phyloP scores from a whole-genome alignment of 169 alveolate species.

The Eimeria acervulina region DNA sequence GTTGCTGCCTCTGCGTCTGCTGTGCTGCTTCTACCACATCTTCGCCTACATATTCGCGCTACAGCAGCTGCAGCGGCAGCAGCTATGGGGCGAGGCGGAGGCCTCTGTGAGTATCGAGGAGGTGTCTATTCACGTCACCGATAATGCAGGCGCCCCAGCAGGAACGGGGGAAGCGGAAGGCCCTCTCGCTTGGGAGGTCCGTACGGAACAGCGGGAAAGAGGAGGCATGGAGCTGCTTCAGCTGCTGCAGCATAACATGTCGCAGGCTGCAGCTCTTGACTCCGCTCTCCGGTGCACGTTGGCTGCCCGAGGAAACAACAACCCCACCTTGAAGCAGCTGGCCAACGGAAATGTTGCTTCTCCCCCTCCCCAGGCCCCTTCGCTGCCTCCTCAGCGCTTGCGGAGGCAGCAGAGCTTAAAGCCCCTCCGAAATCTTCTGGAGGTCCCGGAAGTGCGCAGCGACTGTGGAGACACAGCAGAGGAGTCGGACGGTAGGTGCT shows the following conservation, averaged over 20 bases:
- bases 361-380: not conserved
- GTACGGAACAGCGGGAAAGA: constrained; percentile 40
- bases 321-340: constrained; percentile 51
- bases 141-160: constrained; percentile 36
- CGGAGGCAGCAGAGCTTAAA: constrained; percentile 55
- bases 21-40: constrained; percentile 77
- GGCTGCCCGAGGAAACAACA: constrained; percentile 63
- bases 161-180: constrained; percentile 61
- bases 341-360: not conserved
- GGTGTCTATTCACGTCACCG: constrained; percentile 69
- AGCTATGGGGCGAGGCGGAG: constrained; percentile 80
- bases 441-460: constrained; percentile 48
- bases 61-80: constrained; percentile 78
- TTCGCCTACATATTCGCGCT: constrained; percentile 69
- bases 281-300: constrained; percentile 65
- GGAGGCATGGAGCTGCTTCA: constrained; percentile 79
- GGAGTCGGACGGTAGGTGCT: constrained; percentile 32
- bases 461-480: constrained; percentile 59
- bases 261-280: constrained; percentile 76
- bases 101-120: constrained; percentile 56
- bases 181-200: constrained; percentile 76
- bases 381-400: constrained; percentile 12
- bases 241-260: constrained; percentile 78
- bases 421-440: constrained; percentile 9
- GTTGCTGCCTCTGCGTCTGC: constrained; percentile 78